A percentile compares a stretch with the other conserved stretches of the same genome.
phyloP scores from a whole-genome alignment of 176 grass and related monocot species.

The Avena atlantica region DNA sequence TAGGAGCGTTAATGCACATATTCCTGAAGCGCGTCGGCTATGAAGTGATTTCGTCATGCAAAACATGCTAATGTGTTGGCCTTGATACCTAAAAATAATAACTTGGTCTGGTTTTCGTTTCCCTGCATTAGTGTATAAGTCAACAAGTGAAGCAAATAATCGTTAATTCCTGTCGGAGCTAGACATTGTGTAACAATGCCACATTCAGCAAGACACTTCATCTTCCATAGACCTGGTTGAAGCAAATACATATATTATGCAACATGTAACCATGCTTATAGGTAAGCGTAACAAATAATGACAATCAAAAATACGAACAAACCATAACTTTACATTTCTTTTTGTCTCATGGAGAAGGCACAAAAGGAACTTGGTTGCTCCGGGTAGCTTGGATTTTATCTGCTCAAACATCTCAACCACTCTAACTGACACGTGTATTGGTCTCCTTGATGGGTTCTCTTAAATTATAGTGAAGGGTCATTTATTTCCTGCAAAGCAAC shows the following conservation, averaged over 20 bases:
- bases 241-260: conserved; percentile 17
- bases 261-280: conserved; percentile 1
- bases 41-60: conserved; percentile 86
- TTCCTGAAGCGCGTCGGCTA: conserved; percentile 78
- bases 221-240: conserved; percentile 84
- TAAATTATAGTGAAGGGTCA: conserved; percentile 60
- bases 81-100: conserved; percentile 80
- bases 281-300: conserved; percentile 15
- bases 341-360: conserved; percentile 85
- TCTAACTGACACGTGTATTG: conserved; percentile 46
- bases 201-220: conserved; percentile 84
- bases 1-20: conserved; percentile 89
- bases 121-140: conserved; percentile 89
- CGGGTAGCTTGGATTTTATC: conserved; percentile 60
- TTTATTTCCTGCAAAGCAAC: conserved; percentile 56
- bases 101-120: conserved; percentile 83
- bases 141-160: conserved; percentile 58
- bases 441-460: conserved; percentile 61
- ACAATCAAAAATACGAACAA: conserved; percentile 21
- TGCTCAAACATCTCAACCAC: conserved; percentile 80
- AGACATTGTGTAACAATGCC: conserved; percentile 91
- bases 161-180: conserved; percentile 76
- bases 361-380: conserved; percentile 69
- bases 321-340: conserved; percentile 90
- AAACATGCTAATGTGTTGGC: conserved; percentile 88